Evolutionary conservation across 257 asterid genomes (phyloP), one percentile per base, ranked within the genome.

Genomic region (Solanum habrochaites): DNA sequence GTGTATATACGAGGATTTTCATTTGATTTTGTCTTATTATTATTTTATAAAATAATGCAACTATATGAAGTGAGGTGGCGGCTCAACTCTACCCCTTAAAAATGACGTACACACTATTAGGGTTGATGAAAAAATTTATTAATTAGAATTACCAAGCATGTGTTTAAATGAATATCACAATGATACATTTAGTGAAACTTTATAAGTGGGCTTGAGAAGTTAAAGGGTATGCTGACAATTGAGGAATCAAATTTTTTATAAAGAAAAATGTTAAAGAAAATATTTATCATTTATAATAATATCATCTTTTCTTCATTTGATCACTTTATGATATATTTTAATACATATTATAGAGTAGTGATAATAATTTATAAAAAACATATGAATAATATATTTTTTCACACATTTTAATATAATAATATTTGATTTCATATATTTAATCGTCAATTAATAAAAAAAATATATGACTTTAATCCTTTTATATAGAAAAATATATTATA

Each of bases 1-100:
- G 88, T 90, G 87, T 77, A 42, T 14, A n/a, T 83, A 85, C 37
- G 49, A 49, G 69, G 43, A 67, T 64, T 39, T 88, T 9, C n/a
- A 35, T 40, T 67, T 43, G 69, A 39, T 27, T 39, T 69, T 43
- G 47, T 56, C 72, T 31, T 37, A 37, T 85, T 85, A 70, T 45
- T 42, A 32, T 32, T 32, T 32, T 32, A 37, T 37, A 37, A 37
- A 37, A 47, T 85, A 62, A 29, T 85, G 43, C 21, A 23, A 58
- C 52, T 47, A 25, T 56, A 37, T 69, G 60, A 25, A 14, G 83
- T 77, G 62, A 77, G 62, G 4, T 77, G 66, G 32, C 73, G 14
- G 13, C 60, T 75, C 29, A n/a, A 58, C 8, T 75, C 31, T 42
- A n/a, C 35, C 35, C 83, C 45, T 23, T 8, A 4, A 40, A 23